These are phyloP conservation scores for Phialocephala sp. DNA, from an alignment of 2,329 filamentous ascomycete species.

Conservation along the genomic window DNA sequence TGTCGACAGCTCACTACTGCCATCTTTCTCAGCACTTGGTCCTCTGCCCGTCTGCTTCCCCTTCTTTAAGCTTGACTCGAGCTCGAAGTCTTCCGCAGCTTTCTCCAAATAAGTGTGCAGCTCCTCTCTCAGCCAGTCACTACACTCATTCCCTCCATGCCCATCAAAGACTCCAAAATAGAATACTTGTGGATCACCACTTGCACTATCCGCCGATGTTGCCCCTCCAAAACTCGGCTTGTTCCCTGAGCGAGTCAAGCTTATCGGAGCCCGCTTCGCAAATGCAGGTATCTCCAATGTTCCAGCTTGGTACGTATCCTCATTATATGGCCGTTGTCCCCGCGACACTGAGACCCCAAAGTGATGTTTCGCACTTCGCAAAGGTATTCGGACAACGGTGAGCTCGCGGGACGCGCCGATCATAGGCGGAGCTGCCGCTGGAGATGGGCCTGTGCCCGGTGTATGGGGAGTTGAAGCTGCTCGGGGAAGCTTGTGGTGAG, in stretches of 20 bases:
- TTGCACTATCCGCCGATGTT: conserved; percentile 75
- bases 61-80: conserved; percentile 74
- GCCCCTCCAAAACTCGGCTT: conserved; percentile 54
- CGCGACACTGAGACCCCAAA: conserved; percentile 82
- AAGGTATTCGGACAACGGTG: conserved; percentile 92
- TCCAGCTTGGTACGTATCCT: conserved; percentile 92
- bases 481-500: conserved; percentile 85
- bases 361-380: conserved; percentile 94
- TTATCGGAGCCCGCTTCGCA: conserved; percentile 79
- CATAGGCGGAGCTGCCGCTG: conserved; percentile 63
- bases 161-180: conserved; percentile 98
- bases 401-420: conserved; percentile 73
- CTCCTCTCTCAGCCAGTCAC: conserved; percentile 81
- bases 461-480: conserved; percentile 82
- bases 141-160: conserved; percentile 89
- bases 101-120: conserved; percentile 90
- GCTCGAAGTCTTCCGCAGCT: conserved; percentile 74
- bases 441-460: conserved; percentile 57
- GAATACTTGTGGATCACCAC: conserved; percentile 93
- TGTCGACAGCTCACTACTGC: conserved; percentile 41
- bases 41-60: conserved; percentile 38
- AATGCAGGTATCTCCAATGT: conserved; percentile 94
- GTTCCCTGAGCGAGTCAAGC: conserved; percentile 44
- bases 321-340: conserved; percentile 86
- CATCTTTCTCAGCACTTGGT: conserved; percentile 38